phyloP scores from a whole-genome alignment of 495 filamentous ascomycete genomes.

The Aspergillus diversus region DNA sequence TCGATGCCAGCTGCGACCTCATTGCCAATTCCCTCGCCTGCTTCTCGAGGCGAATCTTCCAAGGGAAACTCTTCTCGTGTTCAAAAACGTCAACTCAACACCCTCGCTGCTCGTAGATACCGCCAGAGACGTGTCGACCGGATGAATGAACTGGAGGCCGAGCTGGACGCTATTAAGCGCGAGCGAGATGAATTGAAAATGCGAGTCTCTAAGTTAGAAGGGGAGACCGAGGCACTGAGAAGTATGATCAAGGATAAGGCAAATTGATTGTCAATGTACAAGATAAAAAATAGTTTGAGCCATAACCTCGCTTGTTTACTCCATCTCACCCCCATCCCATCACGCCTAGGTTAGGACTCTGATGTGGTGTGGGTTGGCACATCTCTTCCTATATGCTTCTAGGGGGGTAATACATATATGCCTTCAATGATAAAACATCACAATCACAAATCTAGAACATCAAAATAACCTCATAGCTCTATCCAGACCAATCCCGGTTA shows the following conservation, averaged over 20 bases:
- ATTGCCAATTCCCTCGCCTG: neutral
- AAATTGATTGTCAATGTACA: conserved; percentile 6
- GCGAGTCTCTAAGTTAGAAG: conserved; percentile 64
- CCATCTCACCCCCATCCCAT: too few relatives aligned
- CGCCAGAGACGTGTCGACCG: conserved; percentile 70
- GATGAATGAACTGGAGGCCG: conserved; percentile 63
- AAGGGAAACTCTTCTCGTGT: conserved; percentile 32
- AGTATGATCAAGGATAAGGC: conserved; percentile 27
- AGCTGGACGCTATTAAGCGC: conserved; percentile 59
- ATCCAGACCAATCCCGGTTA: neutral
- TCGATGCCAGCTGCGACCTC: conserved; percentile 20
- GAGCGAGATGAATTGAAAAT: conserved; percentile 70
- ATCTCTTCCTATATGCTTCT: too few relatives aligned
- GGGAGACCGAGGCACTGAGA: conserved; percentile 53
- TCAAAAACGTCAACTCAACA: conserved; percentile 67
- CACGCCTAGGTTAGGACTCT: too few relatives aligned
- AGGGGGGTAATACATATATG: too few relatives aligned
- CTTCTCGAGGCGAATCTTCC: conserved; percentile 4
- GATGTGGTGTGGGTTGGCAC: too few relatives aligned
- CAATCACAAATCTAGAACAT: too few relatives aligned
- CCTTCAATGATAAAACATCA: too few relatives aligned
- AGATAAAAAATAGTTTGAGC: too few relatives aligned
- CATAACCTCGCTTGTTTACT: too few relatives aligned
- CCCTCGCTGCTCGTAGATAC: conserved; percentile 70
- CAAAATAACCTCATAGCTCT: neutral